phyloP scores from a whole-genome alignment of 139 green algal genomes.

The Choricystis sp. region DNA sequence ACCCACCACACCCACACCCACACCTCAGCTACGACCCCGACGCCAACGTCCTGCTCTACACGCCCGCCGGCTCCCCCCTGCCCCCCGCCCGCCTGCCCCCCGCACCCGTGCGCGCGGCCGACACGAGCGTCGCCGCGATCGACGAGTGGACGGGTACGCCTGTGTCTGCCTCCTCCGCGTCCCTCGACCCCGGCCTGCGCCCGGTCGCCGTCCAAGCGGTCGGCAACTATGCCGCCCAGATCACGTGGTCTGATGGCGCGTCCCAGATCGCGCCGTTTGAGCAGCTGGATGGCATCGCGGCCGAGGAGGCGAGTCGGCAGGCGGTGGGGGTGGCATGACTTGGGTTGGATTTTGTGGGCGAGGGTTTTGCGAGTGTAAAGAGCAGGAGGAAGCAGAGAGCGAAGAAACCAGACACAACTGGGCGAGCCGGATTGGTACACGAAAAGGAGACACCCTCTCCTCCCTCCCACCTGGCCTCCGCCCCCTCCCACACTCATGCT shows the following conservation, averaged over 20 bases:
- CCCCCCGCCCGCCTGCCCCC: slow-evolving; percentile 58
- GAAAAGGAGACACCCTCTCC: too few relatives aligned
- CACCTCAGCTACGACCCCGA: slow-evolving; percentile 10
- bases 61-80: slow-evolving; percentile 29
- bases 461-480: too few relatives aligned
- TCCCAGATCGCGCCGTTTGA: slow-evolving; percentile 50
- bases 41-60: slow-evolving; percentile 30
- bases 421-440: too few relatives aligned
- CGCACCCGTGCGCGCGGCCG: slow-evolving; percentile 60
- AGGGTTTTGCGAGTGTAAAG: too few relatives aligned
- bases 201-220: slow-evolving; percentile 51
- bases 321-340: too few relatives aligned
- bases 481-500: too few relatives aligned
- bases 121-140: slow-evolving; percentile 62
- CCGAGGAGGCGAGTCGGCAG: too few relatives aligned
- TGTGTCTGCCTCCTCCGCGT: slow-evolving; percentile 20
- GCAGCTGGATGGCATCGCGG: slow-evolving; percentile 21
- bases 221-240: slow-evolving; percentile 93
- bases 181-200: slow-evolving; percentile 54
- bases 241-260: slow-evolving; percentile 63
- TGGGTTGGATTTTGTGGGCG: too few relatives aligned
- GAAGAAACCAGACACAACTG: too few relatives aligned
- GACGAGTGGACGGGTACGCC: slow-evolving; percentile 79
- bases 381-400: too few relatives aligned
- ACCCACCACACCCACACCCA: slow-evolving; percentile 2